Evolutionary conservation across 2,329 filamentous ascomycete genomes (phyloP).

Genomic region (Podosphaera fusca): DNA sequence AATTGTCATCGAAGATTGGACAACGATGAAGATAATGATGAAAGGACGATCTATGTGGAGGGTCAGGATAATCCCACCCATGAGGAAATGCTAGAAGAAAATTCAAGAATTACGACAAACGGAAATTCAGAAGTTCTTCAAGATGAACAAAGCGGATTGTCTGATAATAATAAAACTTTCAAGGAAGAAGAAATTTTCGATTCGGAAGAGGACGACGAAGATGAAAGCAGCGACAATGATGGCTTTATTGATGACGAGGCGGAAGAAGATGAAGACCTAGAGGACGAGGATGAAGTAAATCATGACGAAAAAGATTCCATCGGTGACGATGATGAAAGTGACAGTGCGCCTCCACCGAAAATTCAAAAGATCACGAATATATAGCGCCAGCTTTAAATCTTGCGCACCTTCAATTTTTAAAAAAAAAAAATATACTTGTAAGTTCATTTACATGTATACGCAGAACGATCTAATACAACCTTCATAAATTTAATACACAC

Average conservation of each 20-base stretch:
- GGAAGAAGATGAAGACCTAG: slow-evolving; percentile 20
- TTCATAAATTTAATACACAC: no score
- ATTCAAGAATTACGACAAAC: slow-evolving; percentile 6
- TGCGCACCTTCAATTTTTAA: no score
- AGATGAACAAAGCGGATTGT: slow-evolving; percentile 14
- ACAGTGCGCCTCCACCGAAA: no score
- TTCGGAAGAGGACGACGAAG: slow-evolving; percentile 25
- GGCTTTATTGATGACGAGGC: slow-evolving; percentile 27
- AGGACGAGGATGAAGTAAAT: slow-evolving; percentile 22
- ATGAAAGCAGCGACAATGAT: slow-evolving; percentile 19
- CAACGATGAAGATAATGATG: slow-evolving; percentile 22
- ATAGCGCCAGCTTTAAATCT: no score
- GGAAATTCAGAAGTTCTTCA: slow-evolving; percentile 9
- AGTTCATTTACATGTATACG: no score
- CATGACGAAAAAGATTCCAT: slow-evolving; percentile 21
- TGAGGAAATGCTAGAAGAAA: slow-evolving; percentile 31
- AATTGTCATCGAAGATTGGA: slow-evolving; percentile 19
- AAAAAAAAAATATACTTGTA: no score
- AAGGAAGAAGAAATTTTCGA: slow-evolving; percentile 23
- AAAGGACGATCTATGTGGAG: slow-evolving; percentile 67
- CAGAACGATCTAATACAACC: no score
- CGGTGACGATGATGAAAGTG: not conserved
- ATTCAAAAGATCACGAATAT: no score
- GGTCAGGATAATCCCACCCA: slow-evolving; percentile 33
- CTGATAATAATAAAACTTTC: slow-evolving; percentile 18